phyloP scores from a whole-genome alignment of 176 grass and related monocot genomes.

The Poa annua region DNA sequence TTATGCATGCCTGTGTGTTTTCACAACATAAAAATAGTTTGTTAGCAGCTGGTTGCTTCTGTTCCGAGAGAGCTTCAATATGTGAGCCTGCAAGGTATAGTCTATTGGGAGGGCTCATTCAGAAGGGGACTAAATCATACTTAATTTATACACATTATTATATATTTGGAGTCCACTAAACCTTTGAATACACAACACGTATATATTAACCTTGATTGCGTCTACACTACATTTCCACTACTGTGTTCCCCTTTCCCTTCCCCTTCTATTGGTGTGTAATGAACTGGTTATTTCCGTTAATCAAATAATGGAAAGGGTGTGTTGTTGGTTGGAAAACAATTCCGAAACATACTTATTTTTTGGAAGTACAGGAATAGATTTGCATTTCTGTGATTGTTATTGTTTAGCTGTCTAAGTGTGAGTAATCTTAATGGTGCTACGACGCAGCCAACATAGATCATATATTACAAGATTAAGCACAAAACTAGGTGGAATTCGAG shows the following conservation, averaged over 20 bases:
- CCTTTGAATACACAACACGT: not conserved
- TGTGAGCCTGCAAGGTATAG: not conserved
- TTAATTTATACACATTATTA: too few species aligned
- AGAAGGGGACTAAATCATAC: not conserved
- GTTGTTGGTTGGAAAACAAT: too few species aligned
- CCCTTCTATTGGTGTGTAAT: too few species aligned
- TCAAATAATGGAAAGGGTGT: too few species aligned
- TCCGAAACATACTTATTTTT: not conserved
- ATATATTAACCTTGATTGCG: not conserved
- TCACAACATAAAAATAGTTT: not conserved
- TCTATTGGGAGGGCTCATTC: not conserved
- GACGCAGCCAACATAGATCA: not conserved
- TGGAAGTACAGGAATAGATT: not conserved
- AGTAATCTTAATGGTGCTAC: not conserved
- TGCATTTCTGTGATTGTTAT: not conserved
- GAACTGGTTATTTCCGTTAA: too few species aligned
- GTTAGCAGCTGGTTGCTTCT: not conserved
- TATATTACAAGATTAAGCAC: not conserved
- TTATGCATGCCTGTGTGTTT: not conserved
- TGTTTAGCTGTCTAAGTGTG: not conserved
- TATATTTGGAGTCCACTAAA: not conserved
- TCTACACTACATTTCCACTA: not conserved
- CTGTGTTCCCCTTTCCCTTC: too few species aligned
- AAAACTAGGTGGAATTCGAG: not conserved
- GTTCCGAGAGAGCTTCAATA: not conserved